phyloP scores from a whole-genome alignment of 1,284 basidiomycete genomes.

The Malassezia slooffiae region DNA sequence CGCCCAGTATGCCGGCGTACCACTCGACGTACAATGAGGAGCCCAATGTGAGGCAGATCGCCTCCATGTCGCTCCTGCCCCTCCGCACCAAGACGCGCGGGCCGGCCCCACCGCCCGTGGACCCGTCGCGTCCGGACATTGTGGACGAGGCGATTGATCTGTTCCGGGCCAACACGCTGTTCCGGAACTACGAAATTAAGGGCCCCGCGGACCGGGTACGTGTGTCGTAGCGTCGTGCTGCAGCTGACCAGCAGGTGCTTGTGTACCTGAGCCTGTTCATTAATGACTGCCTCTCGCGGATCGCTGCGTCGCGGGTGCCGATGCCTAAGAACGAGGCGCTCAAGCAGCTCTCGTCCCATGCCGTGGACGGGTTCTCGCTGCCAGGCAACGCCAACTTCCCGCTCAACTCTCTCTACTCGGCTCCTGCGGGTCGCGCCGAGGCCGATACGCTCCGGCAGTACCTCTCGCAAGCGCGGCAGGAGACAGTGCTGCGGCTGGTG shows the following conservation, averaged over 20 bases:
- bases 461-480: conserved; percentile 81
- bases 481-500: conserved; percentile 71
- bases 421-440: conserved; percentile 66
- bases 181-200: conserved; percentile 99
- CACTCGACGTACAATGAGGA: conserved; percentile 89
- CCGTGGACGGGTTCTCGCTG: conserved; percentile 76
- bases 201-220: conserved; percentile 74
- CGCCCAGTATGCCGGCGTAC: conserved; percentile 51
- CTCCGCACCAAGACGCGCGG: conserved; percentile 83
- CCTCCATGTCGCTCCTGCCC: conserved; percentile 81
- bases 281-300: conserved; percentile 75
- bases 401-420: conserved; percentile 79
- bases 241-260: conserved; percentile 50
- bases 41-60: conserved; percentile 66
- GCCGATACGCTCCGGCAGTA: conserved; percentile 80
- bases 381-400: conserved; percentile 94
- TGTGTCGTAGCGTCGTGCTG: no score
- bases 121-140: conserved; percentile 70
- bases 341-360: conserved; percentile 78
- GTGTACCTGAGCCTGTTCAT: conserved; percentile 97
- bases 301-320: conserved; percentile 35
- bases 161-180: conserved; percentile 96
- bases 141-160: conserved; percentile 93
- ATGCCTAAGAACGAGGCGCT: conserved; percentile 60
- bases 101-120: conserved; percentile 67